Base-by-base conservation (phyloP, 768 basidiomycete genomes). In the Agaricus subrufescens region DNA sequence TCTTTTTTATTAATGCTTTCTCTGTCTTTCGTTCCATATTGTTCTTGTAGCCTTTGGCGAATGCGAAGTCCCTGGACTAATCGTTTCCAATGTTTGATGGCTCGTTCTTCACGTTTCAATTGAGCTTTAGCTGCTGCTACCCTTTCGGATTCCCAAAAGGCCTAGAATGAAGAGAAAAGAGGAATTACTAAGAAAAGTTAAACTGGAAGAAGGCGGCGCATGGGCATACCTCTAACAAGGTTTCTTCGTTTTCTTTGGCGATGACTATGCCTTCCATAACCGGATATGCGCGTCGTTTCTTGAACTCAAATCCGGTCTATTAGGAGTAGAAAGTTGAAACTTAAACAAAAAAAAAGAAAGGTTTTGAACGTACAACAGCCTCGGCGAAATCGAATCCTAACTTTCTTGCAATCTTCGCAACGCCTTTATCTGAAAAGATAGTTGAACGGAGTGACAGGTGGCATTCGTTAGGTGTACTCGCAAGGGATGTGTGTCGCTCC, bases 241-340 rank as follows among this genome's bases (percentile, higher is more conserved):
- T 67, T 1, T 75, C 73, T 66, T 93, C 89, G 60, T 91, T 83
- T 68, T 95, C 94, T 39, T 77, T 77, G 14, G 95, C 91, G 27
- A 93, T 77, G 27, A 98, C 94, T 2, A 99, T 79, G 10, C 96
- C 96, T 52, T 86, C 82, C 31, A 96, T 73, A 57, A 92, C 75
- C 3, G 96, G 96, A 57, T 83, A 83, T 0, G 97, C 96, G 50
- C 88, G 81, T 31, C 91, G 86, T 68, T 95, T 94, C 66, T 86
- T 92, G 75, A 98, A 99, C 69, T 98, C 96, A 68, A 98, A 99
- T 12, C 94, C 90, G 56, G 86, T 93, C 95, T 98, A 56, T 47
- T 19, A 52, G 49, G 56, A 19, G 25, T 40, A 27, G 25, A 42
- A 50, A 15, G 25, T 30, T 53, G 37, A 9, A 46, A 34, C 34